Conservation (phyloP, 192 early-diverging fungal genomes). For the Fimicolochytrium jonesii region DNA sequence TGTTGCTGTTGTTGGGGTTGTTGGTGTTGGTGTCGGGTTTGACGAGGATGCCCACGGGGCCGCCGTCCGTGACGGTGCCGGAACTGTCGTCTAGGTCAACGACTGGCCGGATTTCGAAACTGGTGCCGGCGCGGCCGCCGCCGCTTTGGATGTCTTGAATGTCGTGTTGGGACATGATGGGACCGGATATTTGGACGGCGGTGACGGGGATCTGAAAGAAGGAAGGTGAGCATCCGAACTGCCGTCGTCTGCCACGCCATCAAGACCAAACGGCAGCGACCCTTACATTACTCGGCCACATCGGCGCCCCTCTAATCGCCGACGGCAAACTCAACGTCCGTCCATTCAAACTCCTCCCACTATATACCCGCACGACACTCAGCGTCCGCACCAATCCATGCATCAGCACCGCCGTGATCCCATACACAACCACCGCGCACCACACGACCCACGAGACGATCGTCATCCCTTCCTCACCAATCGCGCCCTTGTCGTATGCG, state of each 20-base stretch:
- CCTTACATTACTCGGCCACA: constrained; percentile 4
- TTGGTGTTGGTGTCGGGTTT: background rate
- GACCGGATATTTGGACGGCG: constrained; percentile 6
- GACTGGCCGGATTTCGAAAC: background rate
- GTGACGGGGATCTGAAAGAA: constrained; percentile 8
- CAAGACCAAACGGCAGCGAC: too few relatives aligned
- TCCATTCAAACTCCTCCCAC: constrained; percentile 3
- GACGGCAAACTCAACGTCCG: constrained; percentile 7
- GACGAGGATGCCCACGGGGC: background rate
- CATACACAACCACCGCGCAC: constrained; percentile 74
- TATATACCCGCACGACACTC: constrained; percentile 17
- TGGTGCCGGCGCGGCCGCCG: too few relatives aligned
- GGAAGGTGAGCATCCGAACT: too few relatives aligned
- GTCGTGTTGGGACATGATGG: background rate
- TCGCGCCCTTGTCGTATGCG: constrained; percentile 14
- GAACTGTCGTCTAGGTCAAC: background rate
- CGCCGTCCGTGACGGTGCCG: background rate
- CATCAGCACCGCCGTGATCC: constrained; percentile 71
- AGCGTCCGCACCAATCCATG: constrained; percentile 29
- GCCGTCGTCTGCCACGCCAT: too few relatives aligned
- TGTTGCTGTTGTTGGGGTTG: too few relatives aligned
- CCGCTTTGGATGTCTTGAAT: too few relatives aligned
- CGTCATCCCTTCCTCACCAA: background rate
- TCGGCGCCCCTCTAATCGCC: background rate
- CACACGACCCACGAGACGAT: constrained; percentile 58